phyloP scores from a whole-genome alignment of 345 rosid genomes.

The Noccaea caerulescens region DNA sequence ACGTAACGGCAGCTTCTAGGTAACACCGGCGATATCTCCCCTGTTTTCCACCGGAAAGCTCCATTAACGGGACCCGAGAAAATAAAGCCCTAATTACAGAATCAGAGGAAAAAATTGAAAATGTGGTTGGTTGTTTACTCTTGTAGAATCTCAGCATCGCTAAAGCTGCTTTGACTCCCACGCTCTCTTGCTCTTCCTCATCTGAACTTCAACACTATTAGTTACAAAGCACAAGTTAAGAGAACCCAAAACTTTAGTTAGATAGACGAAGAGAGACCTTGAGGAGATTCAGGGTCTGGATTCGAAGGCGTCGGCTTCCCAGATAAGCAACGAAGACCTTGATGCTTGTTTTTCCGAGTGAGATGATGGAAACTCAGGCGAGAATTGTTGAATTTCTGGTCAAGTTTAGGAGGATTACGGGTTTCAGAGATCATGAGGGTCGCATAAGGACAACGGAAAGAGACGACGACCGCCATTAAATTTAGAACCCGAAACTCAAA shows the following conservation, averaged over 20 bases:
- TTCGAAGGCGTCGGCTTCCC: conserved; percentile 34
- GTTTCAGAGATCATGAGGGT: conserved; percentile 25
- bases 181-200: conserved; percentile 52
- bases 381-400: background rate
- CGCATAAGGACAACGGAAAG: conserved; percentile 36
- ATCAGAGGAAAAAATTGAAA: background rate
- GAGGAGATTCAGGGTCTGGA: conserved; percentile 46
- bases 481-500: conserved; percentile 13
- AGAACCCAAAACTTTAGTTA: background rate
- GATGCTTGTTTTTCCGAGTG: conserved; percentile 31
- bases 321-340: conserved; percentile 38
- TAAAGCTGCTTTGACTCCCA: conserved; percentile 83
- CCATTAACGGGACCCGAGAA: background rate
- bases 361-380: conserved; percentile 5
- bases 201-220: conserved; percentile 38
- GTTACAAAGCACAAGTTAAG: background rate
- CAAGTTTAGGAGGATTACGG: conserved; percentile 32
- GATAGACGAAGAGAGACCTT: conserved; percentile 44
- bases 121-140: conserved; percentile 41
- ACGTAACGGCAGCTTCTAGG: conserved; percentile 82
- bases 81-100: background rate
- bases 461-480: conserved; percentile 58
- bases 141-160: conserved; percentile 79
- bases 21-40: conserved; percentile 84
- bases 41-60: conserved; percentile 47